Base-by-base conservation (phyloP, 768 basidiomycete species). In the Lepiota venenata region DNA sequence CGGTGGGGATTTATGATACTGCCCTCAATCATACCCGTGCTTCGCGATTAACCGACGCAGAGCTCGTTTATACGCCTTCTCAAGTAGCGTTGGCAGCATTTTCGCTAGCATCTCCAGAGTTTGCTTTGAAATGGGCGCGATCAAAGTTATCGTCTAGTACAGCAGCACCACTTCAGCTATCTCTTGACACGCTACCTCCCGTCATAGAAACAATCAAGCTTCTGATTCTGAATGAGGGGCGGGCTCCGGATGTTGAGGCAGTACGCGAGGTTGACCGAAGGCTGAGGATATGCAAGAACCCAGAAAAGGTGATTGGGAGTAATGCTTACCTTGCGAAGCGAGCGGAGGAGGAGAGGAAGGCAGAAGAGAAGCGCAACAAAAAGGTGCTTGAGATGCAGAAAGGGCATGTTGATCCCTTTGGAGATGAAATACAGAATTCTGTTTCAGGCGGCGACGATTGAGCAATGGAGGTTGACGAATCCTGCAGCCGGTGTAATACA, bases 221-320 rank as follows among this genome's bases (percentile, higher is more conserved):
- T 10, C 64, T 88, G 61, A 84, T 91, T 27, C 68, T 69, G 5
- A 65, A 70, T 4, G 69, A 80, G 16, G 84, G 86, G 14, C 75
- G 76, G 16, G 78, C 80, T 21, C 84, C 93, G n/a, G 78, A 91
- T 55, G 76, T 96, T 11, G 93, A 93, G 56, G 75, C 80, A 27
- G 93, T 98, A 12, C 87, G 91, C 12, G 88, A 91, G 63, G 87
- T 98, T 6, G 97, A 99, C 67, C 81, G 87, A 64, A 77, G 93
- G 42, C 73, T 99, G 43, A 87, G 83, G 63, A 64, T 88, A 36
- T 98, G 96, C 75, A 91, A 93, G 66, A 98, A 99, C 63, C 97
- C 97, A 4, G 94, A 96, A 69, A 97, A 95, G 69, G 86, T 96
- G 4, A 83, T 85, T 11, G 94, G 93, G n/a, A 96, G 85, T 58